phyloP scores from a whole-genome alignment of 2,329 filamentous ascomycete species.

The Fusarium hostae region DNA sequence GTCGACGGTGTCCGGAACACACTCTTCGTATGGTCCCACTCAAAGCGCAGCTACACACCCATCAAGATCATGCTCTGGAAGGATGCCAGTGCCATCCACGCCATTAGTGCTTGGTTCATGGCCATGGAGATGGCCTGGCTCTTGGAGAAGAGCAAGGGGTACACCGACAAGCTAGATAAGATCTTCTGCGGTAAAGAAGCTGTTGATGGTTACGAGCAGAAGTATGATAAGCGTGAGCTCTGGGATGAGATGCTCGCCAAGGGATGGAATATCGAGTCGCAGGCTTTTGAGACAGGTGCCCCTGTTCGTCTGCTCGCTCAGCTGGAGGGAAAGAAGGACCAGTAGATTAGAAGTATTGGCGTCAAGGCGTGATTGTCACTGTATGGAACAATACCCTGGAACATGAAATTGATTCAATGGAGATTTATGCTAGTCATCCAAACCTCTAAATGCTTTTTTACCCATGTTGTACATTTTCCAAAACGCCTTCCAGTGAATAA shows the following conservation, averaged over 20 bases:
- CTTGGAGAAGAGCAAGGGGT: slow-evolving; percentile 40
- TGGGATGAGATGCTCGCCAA: slow-evolving; percentile 44
- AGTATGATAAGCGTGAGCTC: slow-evolving; percentile 37
- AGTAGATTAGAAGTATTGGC: slow-evolving; percentile 19
- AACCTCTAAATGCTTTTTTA: slow-evolving; percentile 1
- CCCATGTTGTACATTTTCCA: slow-evolving; percentile 41
- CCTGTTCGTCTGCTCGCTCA: slow-evolving; percentile 48
- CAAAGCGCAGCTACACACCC: slow-evolving; percentile 25
- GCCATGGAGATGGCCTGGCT: slow-evolving; percentile 53
- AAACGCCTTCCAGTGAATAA: slow-evolving; percentile 35
- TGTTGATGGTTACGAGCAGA: slow-evolving; percentile 31
- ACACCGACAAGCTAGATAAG: slow-evolving; percentile 33
- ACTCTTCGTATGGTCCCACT: slow-evolving; percentile 46
- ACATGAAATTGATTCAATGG: slow-evolving; percentile 31
- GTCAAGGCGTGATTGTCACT: not conserved
- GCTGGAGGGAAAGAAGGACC: slow-evolving; percentile 41
- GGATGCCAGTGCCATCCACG: slow-evolving; percentile 44
- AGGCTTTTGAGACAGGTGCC: slow-evolving; percentile 52
- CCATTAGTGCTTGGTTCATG: slow-evolving; percentile 52
- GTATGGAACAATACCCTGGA: slow-evolving; percentile 2
- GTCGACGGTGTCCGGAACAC: slow-evolving; percentile 47
- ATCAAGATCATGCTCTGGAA: slow-evolving; percentile 53
- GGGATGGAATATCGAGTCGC: slow-evolving; percentile 52
- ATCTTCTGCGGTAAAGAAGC: slow-evolving; percentile 24
- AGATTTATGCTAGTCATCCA: slow-evolving; percentile 32